These are phyloP conservation scores for Neofusicoccum kwambonambiense DNA, from an alignment of 2,329 filamentous ascomycete species.

Conservation along the genomic window DNA sequence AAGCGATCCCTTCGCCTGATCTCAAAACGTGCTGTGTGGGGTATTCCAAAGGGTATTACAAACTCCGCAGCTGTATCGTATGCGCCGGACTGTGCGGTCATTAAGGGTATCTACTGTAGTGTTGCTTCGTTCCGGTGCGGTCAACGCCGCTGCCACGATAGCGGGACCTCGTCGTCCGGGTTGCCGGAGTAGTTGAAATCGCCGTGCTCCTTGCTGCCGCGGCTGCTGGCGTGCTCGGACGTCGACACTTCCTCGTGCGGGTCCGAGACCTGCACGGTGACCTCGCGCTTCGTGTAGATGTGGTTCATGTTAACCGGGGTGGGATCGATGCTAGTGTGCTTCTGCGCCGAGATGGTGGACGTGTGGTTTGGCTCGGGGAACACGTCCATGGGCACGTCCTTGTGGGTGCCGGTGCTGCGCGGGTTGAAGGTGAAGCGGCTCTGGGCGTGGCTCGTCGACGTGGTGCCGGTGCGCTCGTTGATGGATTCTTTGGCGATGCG, in stretches of 20 bases:
- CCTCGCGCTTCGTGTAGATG: slow-evolving; percentile 8
- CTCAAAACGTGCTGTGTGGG: too few species aligned
- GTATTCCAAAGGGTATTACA: too few species aligned
- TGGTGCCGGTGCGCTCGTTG: neutral
- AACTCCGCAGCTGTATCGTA: too few species aligned
- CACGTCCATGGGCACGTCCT: neutral
- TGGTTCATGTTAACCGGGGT: neutral
- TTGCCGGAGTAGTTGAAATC: neutral
- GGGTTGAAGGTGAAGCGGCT: slow-evolving; percentile 5
- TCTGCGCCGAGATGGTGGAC: neutral
- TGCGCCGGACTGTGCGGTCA: neutral
- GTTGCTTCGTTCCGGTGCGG: neutral
- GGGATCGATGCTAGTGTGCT: neutral
- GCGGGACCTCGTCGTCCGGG: slow-evolving; percentile 1
- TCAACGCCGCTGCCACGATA: neutral
- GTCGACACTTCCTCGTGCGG: neutral
- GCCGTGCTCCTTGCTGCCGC: slow-evolving; percentile 1
- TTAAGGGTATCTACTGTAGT: neutral
- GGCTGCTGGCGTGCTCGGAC: neutral
- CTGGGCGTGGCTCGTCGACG: slow-evolving; percentile 3
- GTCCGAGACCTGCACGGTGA: slow-evolving; percentile 10
- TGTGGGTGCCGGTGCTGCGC: neutral
- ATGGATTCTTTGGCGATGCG: slow-evolving; percentile 13
- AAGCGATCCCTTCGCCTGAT: too few species aligned
- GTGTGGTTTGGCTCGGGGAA: neutral